Conservation (phyloP, 768 basidiomycete species). For the Lactarius indigo region DNA sequence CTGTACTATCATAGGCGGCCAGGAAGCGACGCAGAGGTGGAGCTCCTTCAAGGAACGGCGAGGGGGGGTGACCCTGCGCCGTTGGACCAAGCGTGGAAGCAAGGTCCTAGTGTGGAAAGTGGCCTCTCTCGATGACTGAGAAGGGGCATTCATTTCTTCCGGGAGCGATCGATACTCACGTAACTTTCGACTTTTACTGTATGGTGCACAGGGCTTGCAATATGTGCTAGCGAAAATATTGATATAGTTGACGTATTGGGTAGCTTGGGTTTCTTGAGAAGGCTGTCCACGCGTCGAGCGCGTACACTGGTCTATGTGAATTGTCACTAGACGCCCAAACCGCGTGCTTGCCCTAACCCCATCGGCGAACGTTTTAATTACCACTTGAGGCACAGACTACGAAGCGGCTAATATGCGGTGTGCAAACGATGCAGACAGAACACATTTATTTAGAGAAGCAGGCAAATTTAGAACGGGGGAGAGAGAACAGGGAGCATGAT, state of each 20-base stretch:
- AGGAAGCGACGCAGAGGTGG: conserved; percentile 26
- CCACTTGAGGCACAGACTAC: too few relatives aligned
- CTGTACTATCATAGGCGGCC: background rate
- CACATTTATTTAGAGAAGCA: too few relatives aligned
- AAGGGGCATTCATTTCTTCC: background rate
- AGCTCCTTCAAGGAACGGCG: conserved; percentile 31
- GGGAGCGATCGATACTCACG: background rate
- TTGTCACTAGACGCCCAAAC: too few relatives aligned
- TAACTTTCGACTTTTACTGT: background rate
- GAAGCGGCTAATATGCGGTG: too few relatives aligned
- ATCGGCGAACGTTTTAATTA: too few relatives aligned
- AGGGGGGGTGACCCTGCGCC: conserved; percentile 31
- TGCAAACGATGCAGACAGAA: too few relatives aligned
- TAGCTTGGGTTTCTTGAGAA: background rate
- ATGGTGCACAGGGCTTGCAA: background rate
- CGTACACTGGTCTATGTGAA: too few relatives aligned
- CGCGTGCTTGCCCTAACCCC: too few relatives aligned
- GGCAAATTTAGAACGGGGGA: too few relatives aligned
- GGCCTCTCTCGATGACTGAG: background rate
- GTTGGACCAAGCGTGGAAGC: conserved; percentile 20
- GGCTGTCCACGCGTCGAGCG: background rate
- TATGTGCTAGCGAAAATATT: background rate
- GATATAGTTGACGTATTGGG: background rate
- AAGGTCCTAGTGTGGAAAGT: conserved; percentile 3
- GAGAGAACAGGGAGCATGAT: too few relatives aligned